Conservation (phyloP, 495 filamentous ascomycete species). For the Penicillium argentinense region DNA sequence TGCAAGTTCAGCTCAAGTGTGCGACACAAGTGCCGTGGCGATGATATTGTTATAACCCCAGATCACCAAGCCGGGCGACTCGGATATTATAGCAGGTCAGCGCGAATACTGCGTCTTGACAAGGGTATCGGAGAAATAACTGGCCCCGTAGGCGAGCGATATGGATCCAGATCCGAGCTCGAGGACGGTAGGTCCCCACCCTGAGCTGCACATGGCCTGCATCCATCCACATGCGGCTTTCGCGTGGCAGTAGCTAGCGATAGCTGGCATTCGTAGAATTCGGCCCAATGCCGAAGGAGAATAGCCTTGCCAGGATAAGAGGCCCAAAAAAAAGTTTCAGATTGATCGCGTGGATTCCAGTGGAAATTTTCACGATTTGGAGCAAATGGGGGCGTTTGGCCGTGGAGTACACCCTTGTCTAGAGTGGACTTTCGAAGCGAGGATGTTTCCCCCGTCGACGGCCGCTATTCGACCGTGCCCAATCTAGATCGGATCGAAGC, state of each 20-base stretch:
- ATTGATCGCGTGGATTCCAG: conserved; percentile 18
- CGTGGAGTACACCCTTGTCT: too few species aligned
- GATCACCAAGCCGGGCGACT: neutral
- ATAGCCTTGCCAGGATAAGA: too few species aligned
- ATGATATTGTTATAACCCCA: neutral
- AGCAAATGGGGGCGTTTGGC: too few species aligned
- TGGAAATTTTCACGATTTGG: neutral
- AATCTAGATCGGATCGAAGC: conserved; percentile 30
- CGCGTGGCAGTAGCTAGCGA: conserved; percentile 11
- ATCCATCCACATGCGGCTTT: conserved; percentile 1
- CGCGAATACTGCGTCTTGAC: neutral
- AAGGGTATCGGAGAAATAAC: conserved; percentile 2
- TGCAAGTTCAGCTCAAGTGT: neutral
- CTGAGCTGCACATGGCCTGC: neutral
- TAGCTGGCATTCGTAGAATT: too few species aligned
- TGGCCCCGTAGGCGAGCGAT: conserved; percentile 1
- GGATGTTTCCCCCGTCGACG: neutral
- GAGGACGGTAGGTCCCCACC: conserved; percentile 8
- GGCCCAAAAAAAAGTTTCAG: conserved; percentile 10
- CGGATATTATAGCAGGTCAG: neutral
- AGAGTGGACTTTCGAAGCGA: conserved; percentile 15
- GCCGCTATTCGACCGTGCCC: neutral
- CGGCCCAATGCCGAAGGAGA: neutral
- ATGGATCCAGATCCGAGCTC: conserved; percentile 7
- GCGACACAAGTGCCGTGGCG: neutral